phyloP scores from a whole-genome alignment of 306 rosid species.

The Luffa acutangula region DNA sequence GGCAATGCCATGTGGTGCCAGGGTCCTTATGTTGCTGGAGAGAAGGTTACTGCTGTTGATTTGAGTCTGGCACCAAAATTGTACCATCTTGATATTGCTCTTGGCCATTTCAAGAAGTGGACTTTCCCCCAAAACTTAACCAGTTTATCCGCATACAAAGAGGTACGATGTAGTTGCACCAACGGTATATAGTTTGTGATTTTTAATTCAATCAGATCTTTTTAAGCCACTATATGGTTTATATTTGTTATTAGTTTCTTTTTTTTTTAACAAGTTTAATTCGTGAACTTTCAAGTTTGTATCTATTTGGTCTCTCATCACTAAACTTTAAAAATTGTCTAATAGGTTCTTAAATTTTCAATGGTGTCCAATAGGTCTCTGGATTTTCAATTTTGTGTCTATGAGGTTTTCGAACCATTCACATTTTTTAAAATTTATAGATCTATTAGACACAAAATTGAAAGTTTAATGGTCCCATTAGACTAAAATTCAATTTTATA shows the following conservation, averaged over 20 bases:
- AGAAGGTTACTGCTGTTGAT: constrained; percentile 68
- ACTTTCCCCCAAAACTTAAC: constrained; percentile 46
- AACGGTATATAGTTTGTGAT: not conserved
- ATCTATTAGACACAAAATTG: no score
- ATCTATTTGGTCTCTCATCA: no score
- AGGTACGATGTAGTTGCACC: constrained; percentile 17
- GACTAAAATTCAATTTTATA: no score
- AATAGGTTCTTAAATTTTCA: no score
- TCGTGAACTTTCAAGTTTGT: no score
- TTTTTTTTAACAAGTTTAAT: not conserved
- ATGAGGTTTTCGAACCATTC: no score
- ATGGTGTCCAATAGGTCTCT: no score
- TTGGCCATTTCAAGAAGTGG: constrained; percentile 82
- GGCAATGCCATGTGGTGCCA: constrained; percentile 19
- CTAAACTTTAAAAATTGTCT: no score
- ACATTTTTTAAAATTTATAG: no score
- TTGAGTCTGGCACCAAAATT: constrained; percentile 83
- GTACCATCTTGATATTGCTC: constrained; percentile 61
- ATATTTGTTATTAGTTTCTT: not conserved
- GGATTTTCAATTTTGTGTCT: no score
- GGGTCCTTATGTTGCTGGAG: constrained; percentile 88
- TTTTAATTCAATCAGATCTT: not conserved
- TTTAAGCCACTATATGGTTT: not conserved
- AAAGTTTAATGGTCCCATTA: no score
- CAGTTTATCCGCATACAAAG: constrained; percentile 38